These are phyloP conservation scores for Uromyces viciae-fabae DNA, from an alignment of 1,284 basidiomycete genomes.

Conservation along the genomic window DNA sequence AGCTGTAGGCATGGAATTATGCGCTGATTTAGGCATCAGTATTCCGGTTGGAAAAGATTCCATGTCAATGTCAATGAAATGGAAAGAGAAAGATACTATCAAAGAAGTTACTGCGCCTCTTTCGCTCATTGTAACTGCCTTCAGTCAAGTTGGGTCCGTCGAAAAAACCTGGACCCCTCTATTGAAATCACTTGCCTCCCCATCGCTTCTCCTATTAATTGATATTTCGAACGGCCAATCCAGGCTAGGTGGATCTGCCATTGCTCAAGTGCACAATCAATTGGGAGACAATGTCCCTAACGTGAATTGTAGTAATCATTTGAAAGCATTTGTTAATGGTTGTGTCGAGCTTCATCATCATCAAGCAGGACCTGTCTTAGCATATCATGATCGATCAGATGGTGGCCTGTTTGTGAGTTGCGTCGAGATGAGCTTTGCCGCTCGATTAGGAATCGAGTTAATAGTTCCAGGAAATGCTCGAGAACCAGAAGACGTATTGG, in stretches of 20 bases:
- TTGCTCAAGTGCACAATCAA: slow-evolving; percentile 92
- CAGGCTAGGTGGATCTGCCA: slow-evolving; percentile 85
- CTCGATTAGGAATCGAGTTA: slow-evolving; percentile 71
- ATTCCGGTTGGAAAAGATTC: slow-evolving; percentile 99
- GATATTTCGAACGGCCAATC: slow-evolving; percentile 81
- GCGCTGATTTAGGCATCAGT: slow-evolving; percentile 86
- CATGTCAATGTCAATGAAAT: slow-evolving; percentile 99
- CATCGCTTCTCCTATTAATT: slow-evolving; percentile 76
- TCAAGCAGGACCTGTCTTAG: slow-evolving; percentile 67
- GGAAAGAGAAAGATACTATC: slow-evolving; percentile 62
- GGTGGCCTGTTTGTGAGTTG: slow-evolving; percentile 88
- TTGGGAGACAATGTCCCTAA: slow-evolving; percentile 83
- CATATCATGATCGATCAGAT: slow-evolving; percentile 97
- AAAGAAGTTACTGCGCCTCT: slow-evolving; percentile 80
- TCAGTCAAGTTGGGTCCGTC: slow-evolving; percentile 78
- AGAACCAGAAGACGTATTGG: slow-evolving; percentile 58
- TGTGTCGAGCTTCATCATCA: slow-evolving; percentile 65
- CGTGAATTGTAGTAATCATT: slow-evolving; percentile 70
- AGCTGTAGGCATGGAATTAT: slow-evolving; percentile 88
- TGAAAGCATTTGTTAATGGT: slow-evolving; percentile 78
- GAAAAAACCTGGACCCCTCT: slow-evolving; percentile 87
- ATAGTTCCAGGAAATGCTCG: slow-evolving; percentile 59
- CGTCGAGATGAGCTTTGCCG: slow-evolving; percentile 95
- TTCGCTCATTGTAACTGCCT: slow-evolving; percentile 90
- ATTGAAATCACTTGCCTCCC: slow-evolving; percentile 57